Percentiles rank a stretch among this genome's conserved stretches.
Evolutionary conservation across 2,329 filamentous ascomycete genomes (phyloP).

Genomic region (Fusarium papillatum): DNA sequence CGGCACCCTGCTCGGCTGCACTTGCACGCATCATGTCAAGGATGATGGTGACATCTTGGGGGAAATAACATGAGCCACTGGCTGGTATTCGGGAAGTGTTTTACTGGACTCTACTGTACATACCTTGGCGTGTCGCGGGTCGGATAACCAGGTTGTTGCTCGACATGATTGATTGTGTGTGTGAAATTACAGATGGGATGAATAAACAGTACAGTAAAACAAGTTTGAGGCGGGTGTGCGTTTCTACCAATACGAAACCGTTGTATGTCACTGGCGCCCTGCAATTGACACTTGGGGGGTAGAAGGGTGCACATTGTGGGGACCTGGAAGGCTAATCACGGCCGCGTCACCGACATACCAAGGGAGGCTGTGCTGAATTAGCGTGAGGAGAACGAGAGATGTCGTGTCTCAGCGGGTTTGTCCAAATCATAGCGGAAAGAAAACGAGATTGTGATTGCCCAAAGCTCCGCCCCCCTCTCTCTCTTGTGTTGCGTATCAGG

Average conservation of each 20-base stretch:
- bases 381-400: neutral
- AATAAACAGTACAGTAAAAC: neutral
- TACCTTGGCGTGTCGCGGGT: slow-evolving; percentile 6
- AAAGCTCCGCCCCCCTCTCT: neutral
- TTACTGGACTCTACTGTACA: neutral
- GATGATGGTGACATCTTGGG: slow-evolving; percentile 11
- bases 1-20: slow-evolving; percentile 12
- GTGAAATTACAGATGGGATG: neutral
- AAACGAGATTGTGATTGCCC: neutral
- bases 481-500: neutral
- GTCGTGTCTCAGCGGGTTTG: neutral
- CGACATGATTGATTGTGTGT: slow-evolving; percentile 1
- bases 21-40: slow-evolving; percentile 9
- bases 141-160: slow-evolving; percentile 1
- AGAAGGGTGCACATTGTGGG: neutral
- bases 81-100: neutral
- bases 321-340: slow-evolving; percentile 1
- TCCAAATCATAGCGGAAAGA: neutral
- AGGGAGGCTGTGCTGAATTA: slow-evolving; percentile 6
- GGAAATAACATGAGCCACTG: neutral
- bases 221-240: neutral
- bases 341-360: slow-evolving; percentile 7
- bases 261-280: slow-evolving; percentile 6
- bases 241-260: neutral
- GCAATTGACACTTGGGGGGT: neutral